These are phyloP conservation scores for Solanum tarapatanum DNA, from an alignment of 257 asterid genomes.

Conservation along the genomic window DNA sequence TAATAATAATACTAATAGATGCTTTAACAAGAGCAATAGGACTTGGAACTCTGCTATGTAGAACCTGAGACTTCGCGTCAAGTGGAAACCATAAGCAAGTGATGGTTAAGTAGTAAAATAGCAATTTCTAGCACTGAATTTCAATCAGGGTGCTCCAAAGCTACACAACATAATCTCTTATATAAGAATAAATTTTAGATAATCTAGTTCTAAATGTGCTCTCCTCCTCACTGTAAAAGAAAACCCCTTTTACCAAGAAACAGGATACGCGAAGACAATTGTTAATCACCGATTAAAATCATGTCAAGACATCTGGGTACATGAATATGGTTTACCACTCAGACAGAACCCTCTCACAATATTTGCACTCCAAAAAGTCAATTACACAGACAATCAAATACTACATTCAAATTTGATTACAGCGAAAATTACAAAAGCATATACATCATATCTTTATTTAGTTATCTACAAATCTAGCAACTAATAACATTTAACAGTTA, in stretches of 20 bases:
- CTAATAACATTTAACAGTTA: background rate
- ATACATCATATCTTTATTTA: background rate
- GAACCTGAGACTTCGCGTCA: background rate
- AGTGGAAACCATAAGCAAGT: background rate
- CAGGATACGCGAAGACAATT: background rate
- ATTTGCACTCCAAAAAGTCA: background rate
- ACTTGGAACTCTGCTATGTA: background rate
- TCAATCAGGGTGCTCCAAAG: too few relatives aligned
- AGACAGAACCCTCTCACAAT: background rate
- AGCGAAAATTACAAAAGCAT: background rate
- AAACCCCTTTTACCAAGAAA: background rate
- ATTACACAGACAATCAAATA: background rate
- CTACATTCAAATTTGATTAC: background rate
- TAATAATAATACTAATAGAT: background rate
- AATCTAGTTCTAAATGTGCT: background rate
- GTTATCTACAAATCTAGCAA: background rate
- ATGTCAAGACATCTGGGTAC: background rate
- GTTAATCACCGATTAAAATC: background rate
- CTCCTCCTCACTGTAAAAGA: background rate
- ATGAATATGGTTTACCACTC: background rate
- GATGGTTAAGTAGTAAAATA: background rate
- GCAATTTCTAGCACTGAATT: background rate
- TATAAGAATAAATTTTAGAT: too few relatives aligned
- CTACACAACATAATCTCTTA: too few relatives aligned
- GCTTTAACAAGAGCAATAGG: background rate